phyloP scores from a whole-genome alignment of 1,284 basidiomycete genomes.

The Trametes versicolor region DNA sequence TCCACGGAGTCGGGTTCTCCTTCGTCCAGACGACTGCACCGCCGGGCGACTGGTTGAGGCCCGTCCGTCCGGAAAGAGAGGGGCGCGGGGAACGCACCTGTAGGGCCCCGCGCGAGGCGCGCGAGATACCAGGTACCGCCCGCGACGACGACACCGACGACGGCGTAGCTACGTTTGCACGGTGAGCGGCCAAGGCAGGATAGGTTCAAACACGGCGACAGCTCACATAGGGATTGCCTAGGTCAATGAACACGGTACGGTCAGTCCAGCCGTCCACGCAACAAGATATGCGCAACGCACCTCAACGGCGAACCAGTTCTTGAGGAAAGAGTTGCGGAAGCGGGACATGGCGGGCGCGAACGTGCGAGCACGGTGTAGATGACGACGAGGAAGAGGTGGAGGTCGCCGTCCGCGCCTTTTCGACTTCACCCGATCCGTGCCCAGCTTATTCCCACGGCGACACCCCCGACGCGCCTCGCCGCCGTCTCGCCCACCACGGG shows the following conservation, averaged over 20 bases:
- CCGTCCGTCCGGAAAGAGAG: background rate
- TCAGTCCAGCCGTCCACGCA: background rate
- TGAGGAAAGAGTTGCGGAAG: constrained; percentile 58
- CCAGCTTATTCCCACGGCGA: constrained; percentile 33
- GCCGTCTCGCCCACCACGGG: constrained; percentile 22
- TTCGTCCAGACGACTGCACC: constrained; percentile 80
- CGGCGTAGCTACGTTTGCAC: constrained; percentile 63
- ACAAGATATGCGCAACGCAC: constrained; percentile 48
- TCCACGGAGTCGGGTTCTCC: constrained; percentile 84
- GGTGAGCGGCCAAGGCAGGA: background rate
- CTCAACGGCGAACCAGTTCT: constrained; percentile 87
- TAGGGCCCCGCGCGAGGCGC: constrained; percentile 77
- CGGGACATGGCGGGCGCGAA: constrained; percentile 39
- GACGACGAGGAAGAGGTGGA: constrained; percentile 27
- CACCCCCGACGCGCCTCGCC: constrained; percentile 31
- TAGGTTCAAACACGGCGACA: constrained; percentile 9
- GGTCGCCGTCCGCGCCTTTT: constrained; percentile 24
- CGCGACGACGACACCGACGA: constrained; percentile 70
- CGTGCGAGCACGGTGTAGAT: constrained; percentile 13
- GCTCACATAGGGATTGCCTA: constrained; percentile 84
- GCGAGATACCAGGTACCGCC: constrained; percentile 79
- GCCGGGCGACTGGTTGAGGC: background rate
- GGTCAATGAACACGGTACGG: constrained; percentile 1
- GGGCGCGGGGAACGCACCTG: constrained; percentile 55
- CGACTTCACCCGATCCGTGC: constrained; percentile 32